Percentiles rank a stretch among this genome's conserved stretches.
phyloP scores from a whole-genome alignment of 129 eudicot species.

The Chrysanthemum seticuspe region DNA sequence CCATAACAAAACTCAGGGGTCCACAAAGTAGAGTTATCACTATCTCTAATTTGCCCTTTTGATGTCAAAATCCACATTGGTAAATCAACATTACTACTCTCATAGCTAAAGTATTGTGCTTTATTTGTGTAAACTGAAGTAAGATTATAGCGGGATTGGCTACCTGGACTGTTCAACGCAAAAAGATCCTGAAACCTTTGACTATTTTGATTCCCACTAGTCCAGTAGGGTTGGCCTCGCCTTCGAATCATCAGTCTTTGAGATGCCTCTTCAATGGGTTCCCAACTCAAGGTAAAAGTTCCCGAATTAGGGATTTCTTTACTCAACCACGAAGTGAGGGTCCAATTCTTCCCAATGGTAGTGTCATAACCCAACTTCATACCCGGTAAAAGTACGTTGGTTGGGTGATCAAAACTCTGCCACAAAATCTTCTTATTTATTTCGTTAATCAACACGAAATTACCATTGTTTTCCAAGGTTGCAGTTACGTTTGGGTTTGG shows the following conservation, averaged over 20 bases:
- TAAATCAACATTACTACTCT: background rate
- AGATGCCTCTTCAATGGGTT: conserved; percentile 5
- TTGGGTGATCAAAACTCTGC: conserved; percentile 45
- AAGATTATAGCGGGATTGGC: conserved; percentile 14
- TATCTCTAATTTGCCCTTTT: conserved; percentile 17
- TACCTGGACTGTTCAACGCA: background rate
- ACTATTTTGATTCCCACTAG: conserved; percentile 15
- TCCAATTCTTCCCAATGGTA: conserved; percentile 17
- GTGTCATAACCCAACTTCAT: conserved; percentile 38
- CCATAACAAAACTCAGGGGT: conserved; percentile 31
- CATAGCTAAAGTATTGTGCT: conserved; percentile 26
- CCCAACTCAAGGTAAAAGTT: conserved; percentile 33
- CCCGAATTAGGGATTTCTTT: background rate
- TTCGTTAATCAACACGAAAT: conserved; percentile 28
- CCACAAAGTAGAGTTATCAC: background rate
- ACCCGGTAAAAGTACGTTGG: conserved; percentile 40
- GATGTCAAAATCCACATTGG: conserved; percentile 17
- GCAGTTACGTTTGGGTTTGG: conserved; percentile 28
- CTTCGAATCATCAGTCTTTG: conserved; percentile 13
- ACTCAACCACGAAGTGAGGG: conserved; percentile 29
- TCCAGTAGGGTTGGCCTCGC: conserved; percentile 29
- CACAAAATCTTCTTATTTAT: conserved; percentile 26
- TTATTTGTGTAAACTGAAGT: conserved; percentile 21
- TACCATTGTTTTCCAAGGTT: conserved; percentile 28
- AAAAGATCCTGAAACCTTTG: conserved; percentile 3